Base-by-base conservation (phyloP, 169 alveolate genomes). In the Blepharisma undulans region DNA sequence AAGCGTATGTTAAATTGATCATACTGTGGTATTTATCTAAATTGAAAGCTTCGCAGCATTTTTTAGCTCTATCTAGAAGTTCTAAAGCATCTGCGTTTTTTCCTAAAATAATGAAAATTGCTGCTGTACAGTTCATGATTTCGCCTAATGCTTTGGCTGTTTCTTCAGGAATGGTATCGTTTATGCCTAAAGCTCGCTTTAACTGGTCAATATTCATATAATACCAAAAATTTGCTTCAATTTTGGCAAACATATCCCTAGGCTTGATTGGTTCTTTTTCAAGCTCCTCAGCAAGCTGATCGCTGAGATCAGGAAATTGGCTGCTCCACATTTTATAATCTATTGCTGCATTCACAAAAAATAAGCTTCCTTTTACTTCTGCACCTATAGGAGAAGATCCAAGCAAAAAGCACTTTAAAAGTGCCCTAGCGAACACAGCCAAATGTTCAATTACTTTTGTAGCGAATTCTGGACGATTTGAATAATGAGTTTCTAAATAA, bases 321-420 rank as follows among this genome's bases (percentile, higher is more conserved):
- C 72, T 19, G 48, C 80, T 34, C 72, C 91, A 86, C 74, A 86
- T 86, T n/a, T 85, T 85, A 22, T 60, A 29, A 5, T 86, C 84
- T 25, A 86, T 71, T 60, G 84, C 91, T 66, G 91, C 91, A 32
- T 86, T 86, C 36, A 86, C 66, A 36, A 27, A 86, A 27, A 86
- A 72, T n/a, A 86, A 36, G 72, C 91, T 86, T 19, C 71, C 34
- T 72, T 85, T 60, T 22, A 60, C 27, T 33, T 86, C 84, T 1
- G 84, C 81, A 4, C 91, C 84, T 19, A 71, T 32, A 8, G 66
- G 27, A 21, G 22, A 22, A 27, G 91, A 4, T 14, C 71, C 27
- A 27, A 19, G 29, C 14, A 86, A 36, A 60, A 86, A 60, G 27
- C 76, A 19, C 22, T 86, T 72, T 27, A 86, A 48, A 60, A 72